phyloP scores from a whole-genome alignment of 805 yeast species.

The Zygosaccharomyces gambellarensis region DNA sequence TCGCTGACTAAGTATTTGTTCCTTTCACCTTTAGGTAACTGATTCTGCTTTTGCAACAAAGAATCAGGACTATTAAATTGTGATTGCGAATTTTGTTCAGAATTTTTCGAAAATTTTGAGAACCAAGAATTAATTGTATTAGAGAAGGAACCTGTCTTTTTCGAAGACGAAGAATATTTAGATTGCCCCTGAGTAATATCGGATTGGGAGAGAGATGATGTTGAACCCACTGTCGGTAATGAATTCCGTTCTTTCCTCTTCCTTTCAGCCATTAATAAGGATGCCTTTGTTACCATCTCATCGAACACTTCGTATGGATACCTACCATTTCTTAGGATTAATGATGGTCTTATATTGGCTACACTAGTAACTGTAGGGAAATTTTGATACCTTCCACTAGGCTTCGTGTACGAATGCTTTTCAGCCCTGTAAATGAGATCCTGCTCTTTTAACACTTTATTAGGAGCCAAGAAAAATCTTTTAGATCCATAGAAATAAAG shows the following conservation, averaged over 20 bases:
- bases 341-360: constrained; percentile 19
- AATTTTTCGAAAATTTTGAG: constrained; percentile 12
- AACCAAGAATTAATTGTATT: constrained; percentile 19
- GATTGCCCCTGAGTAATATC: not conserved
- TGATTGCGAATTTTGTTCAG: not conserved
- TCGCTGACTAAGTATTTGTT: constrained; percentile 1
- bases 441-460: constrained; percentile 13
- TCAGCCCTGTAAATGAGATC: constrained; percentile 15
- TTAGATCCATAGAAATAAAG: constrained; percentile 26
- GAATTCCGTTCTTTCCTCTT: constrained; percentile 11
- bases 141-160: constrained; percentile 10
- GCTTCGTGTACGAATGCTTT: constrained; percentile 6
- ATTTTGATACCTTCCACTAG: constrained; percentile 4
- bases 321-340: constrained; percentile 18
- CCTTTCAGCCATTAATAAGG: constrained; percentile 15
- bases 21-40: not conserved
- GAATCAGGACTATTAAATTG: not conserved
- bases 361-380: constrained; percentile 18
- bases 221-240: constrained; percentile 6
- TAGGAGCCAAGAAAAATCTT: constrained; percentile 20
- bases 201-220: not conserved
- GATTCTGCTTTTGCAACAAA: not conserved
- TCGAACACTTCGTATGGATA: constrained; percentile 29
- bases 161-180: not conserved
- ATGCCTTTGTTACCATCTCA: constrained; percentile 21